These are phyloP conservation scores for Dacryopinax spathularia DNA, from an alignment of 768 basidiomycete genomes.

Conservation along the genomic window DNA sequence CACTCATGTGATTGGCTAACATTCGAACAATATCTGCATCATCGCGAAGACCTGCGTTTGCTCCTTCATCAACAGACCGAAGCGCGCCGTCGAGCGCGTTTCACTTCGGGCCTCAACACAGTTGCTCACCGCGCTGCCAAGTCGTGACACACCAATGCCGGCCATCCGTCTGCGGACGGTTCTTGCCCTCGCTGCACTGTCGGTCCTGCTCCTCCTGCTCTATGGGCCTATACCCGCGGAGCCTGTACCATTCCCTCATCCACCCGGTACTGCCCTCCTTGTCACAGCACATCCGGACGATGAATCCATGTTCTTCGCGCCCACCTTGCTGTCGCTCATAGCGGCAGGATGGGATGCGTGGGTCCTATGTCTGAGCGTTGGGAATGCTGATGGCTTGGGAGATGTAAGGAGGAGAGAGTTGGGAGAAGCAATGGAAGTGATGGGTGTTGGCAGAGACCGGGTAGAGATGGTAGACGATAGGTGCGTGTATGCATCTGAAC, in stretches of 20 bases:
- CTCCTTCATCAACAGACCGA: too few species aligned
- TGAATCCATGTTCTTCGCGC: constrained; percentile 87
- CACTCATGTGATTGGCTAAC: too few species aligned
- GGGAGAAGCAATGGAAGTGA: constrained; percentile 42
- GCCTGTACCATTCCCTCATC: not conserved
- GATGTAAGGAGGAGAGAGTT: constrained; percentile 44
- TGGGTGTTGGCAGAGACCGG: constrained; percentile 44
- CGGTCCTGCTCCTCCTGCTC: not conserved
- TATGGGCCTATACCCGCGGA: not conserved
- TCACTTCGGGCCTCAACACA: constrained; percentile 1
- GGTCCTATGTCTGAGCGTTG: constrained; percentile 46
- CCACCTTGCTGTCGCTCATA: constrained; percentile 51
- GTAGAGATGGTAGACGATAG: constrained; percentile 54
- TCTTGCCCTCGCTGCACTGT: not conserved
- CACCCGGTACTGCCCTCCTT: constrained; percentile 28
- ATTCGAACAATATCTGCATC: too few species aligned
- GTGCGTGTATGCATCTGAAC: constrained; percentile 32
- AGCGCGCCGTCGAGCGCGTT: not conserved
- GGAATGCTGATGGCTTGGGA: constrained; percentile 70
- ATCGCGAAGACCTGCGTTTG: too few species aligned
- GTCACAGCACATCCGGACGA: constrained; percentile 92
- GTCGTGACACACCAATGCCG: constrained; percentile 10
- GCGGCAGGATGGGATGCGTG: constrained; percentile 28
- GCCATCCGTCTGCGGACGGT: constrained; percentile 12
- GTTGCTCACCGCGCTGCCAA: constrained; percentile 7